Percentiles rank a stretch among this genome's conserved stretches.
phyloP scores from a whole-genome alignment of 140 eudicot species.

The Anethum foeniculum region DNA sequence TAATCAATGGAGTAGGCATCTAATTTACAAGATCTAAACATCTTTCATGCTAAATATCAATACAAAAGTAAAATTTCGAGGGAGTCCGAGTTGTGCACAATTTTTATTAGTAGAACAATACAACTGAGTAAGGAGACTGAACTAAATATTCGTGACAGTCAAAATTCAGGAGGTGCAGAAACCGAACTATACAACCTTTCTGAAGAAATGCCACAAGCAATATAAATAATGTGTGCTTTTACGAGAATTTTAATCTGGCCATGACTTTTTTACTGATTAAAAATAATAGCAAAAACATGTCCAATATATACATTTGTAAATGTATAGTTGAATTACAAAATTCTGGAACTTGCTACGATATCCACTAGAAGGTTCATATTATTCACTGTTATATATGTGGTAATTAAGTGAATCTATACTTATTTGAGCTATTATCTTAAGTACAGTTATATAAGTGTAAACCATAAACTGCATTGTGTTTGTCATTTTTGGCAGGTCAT shows the following conservation, averaged over 20 bases:
- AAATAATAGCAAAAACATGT: neutral
- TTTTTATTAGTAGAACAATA: neutral
- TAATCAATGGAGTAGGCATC: neutral
- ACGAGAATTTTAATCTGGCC: neutral
- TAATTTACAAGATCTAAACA: neutral
- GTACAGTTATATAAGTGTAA: neutral
- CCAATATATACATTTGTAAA: neutral
- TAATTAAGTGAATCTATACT: neutral
- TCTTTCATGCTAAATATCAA: neutral
- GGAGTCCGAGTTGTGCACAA: neutral
- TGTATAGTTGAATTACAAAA: neutral
- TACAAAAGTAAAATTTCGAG: neutral
- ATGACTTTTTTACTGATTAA: neutral
- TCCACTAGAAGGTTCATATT: neutral
- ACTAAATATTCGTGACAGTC: neutral
- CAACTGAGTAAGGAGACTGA: neutral
- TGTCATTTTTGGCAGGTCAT: neutral
- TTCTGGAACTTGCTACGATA: neutral
- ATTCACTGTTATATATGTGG: neutral
- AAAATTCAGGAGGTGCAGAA: neutral
- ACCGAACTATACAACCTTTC: neutral
- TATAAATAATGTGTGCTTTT: neutral
- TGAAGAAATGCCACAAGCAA: neutral
- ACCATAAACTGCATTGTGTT: neutral
- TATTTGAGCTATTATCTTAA: neutral